Evolutionary conservation across 2,329 filamentous ascomycete genomes (phyloP).

Genomic region (Erysiphe pulchra): DNA sequence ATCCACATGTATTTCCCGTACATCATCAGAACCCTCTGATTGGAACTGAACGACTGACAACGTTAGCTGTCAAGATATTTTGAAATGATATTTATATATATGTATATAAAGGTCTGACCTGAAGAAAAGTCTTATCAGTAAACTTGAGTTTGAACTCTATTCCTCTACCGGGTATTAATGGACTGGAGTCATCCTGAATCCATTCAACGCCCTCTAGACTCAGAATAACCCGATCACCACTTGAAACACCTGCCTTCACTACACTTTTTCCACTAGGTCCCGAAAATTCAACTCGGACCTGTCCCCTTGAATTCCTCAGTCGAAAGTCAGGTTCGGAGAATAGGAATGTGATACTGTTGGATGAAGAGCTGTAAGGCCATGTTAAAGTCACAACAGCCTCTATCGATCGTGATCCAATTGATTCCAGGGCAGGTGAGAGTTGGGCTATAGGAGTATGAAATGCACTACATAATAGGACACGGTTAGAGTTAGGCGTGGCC

Average conservation of each 20-base stretch:
- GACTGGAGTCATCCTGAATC: conserved; percentile 15
- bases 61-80: background rate
- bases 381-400: conserved; percentile 57
- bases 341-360: conserved; percentile 47
- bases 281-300: conserved; percentile 54
- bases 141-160: conserved; percentile 35
- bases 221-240: conserved; percentile 51
- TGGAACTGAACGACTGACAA: conserved; percentile 15
- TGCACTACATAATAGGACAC: conserved; percentile 5
- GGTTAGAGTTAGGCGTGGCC: background rate
- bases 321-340: conserved; percentile 69
- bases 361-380: conserved; percentile 75
- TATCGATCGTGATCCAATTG: conserved; percentile 21
- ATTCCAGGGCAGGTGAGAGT: conserved; percentile 22
- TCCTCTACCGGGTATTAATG: conserved; percentile 23
- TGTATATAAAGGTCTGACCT: conserved; percentile 14
- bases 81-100: background rate
- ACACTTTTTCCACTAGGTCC: conserved; percentile 45
- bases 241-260: conserved; percentile 40
- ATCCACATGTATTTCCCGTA: conserved; percentile 27
- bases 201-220: conserved; percentile 44
- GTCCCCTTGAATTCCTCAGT: conserved; percentile 48
- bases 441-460: conserved; percentile 27
- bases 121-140: conserved; percentile 21
- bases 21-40: conserved; percentile 21